phyloP scores from a whole-genome alignment of 768 basidiomycete species.

The Mycena floridula region DNA sequence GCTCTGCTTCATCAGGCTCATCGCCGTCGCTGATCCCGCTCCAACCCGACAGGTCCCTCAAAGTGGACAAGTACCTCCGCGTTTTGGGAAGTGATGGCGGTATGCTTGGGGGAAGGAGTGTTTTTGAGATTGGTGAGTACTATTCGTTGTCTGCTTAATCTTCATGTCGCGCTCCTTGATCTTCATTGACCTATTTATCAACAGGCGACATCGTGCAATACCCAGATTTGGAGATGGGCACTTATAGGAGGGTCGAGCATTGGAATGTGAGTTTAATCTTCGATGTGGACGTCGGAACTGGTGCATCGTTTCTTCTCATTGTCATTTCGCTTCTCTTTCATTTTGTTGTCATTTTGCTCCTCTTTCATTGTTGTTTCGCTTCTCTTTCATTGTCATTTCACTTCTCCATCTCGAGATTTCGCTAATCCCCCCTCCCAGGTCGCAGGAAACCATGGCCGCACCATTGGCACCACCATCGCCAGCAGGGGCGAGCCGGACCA shows the following conservation, averaged over 20 bases:
- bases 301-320: not conserved
- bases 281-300: too few species aligned
- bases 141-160: too few species aligned
- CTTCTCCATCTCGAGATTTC: too few species aligned
- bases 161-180: not conserved
- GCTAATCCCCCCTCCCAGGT: too few species aligned
- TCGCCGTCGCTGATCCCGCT: too few species aligned
- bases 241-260: slow-evolving; percentile 69
- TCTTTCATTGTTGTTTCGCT: too few species aligned
- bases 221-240: slow-evolving; percentile 51
- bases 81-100: slow-evolving; percentile 36
- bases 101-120: slow-evolving; percentile 31
- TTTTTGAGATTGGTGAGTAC: slow-evolving; percentile 63
- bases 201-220: slow-evolving; percentile 78
- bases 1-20: too few species aligned
- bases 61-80: slow-evolving; percentile 68
- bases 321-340: not conserved
- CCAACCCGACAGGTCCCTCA: slow-evolving; percentile 72
- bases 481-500: slow-evolving; percentile 55
- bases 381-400: too few species aligned
- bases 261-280: slow-evolving; percentile 62
- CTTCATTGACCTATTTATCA: not conserved
- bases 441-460: slow-evolving; percentile 80
- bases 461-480: slow-evolving; percentile 75
- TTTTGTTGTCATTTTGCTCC: too few species aligned